These are phyloP conservation scores for Pochonia chlamydosporia DNA, from an alignment of 2,329 filamentous ascomycete genomes.

Conservation along the genomic window DNA sequence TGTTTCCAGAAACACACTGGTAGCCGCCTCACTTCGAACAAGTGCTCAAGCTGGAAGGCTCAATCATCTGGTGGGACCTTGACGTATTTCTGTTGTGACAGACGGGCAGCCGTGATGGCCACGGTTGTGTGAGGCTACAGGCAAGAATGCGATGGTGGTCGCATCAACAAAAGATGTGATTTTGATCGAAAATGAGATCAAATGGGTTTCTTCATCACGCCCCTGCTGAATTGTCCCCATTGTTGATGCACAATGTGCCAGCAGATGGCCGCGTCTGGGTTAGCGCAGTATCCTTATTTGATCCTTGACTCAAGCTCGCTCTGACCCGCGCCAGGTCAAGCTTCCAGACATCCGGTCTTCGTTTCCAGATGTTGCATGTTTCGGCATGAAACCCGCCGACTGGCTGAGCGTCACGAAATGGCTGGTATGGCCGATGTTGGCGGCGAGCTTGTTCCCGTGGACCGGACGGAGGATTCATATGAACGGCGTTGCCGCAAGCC, in stretches of 20 bases:
- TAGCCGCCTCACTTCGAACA: too few relatives aligned
- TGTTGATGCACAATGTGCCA: constrained; percentile 12
- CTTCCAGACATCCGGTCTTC: too few relatives aligned
- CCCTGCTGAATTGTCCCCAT: not conserved
- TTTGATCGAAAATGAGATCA: not conserved
- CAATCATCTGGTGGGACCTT: too few relatives aligned
- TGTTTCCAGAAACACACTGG: too few relatives aligned
- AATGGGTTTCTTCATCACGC: not conserved
- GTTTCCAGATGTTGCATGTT: not conserved
- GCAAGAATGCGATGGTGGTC: too few relatives aligned
- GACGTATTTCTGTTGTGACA: too few relatives aligned
- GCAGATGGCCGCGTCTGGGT: constrained; percentile 12
- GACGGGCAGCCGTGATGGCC: too few relatives aligned
- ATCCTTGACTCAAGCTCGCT: constrained; percentile 7
- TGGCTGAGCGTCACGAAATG: too few relatives aligned
- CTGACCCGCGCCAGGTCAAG: not conserved
- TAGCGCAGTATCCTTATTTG: constrained; percentile 9
- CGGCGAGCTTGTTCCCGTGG: not conserved
- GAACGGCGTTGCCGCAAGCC: not conserved
- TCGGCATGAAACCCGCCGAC: not conserved
- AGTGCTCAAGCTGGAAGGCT: too few relatives aligned
- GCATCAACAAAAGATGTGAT: not conserved
- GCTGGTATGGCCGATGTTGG: too few relatives aligned
- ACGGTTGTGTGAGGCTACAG: too few relatives aligned
- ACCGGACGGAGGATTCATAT: not conserved